Evolutionary conservation across 306 rosid species (phyloP).

Genomic region (Pyrus bretschneideri): DNA sequence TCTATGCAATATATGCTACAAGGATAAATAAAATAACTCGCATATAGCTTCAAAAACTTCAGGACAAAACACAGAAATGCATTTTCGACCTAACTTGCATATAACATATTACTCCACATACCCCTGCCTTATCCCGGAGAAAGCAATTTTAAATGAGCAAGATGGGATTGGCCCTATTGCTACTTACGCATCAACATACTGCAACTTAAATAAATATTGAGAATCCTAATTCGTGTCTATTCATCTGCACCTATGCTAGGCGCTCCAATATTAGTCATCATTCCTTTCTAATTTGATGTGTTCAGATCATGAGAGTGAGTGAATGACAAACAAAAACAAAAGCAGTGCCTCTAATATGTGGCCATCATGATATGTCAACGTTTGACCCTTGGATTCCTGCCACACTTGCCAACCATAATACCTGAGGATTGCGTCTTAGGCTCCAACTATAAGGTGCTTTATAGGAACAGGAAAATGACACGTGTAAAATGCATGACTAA

Average conservation of each 20-base stretch:
- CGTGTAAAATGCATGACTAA: too few relatives aligned
- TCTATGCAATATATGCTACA: background rate
- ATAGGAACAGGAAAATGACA: too few relatives aligned
- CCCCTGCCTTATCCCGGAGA: too few relatives aligned
- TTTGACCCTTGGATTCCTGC: background rate
- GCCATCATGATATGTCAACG: background rate
- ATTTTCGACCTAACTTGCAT: background rate
- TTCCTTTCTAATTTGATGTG: background rate
- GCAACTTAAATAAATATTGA: too few relatives aligned
- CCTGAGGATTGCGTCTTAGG: background rate
- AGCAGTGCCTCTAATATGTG: background rate
- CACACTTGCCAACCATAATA: background rate
- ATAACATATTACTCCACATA: too few relatives aligned
- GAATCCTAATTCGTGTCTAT: too few relatives aligned
- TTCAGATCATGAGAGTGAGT: background rate
- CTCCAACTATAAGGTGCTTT: too few relatives aligned
- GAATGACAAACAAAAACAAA: background rate
- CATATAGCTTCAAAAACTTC: background rate
- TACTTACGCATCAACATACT: too few relatives aligned
- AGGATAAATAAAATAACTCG: background rate
- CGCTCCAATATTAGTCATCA: background rate
- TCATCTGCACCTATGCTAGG: too few relatives aligned
- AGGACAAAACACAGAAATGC: background rate
- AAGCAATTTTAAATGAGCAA: too few relatives aligned
- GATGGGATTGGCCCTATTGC: too few relatives aligned